These are phyloP conservation scores for Hirschfeldia incana DNA, from an alignment of 345 rosid genomes.

Conservation along the genomic window DNA sequence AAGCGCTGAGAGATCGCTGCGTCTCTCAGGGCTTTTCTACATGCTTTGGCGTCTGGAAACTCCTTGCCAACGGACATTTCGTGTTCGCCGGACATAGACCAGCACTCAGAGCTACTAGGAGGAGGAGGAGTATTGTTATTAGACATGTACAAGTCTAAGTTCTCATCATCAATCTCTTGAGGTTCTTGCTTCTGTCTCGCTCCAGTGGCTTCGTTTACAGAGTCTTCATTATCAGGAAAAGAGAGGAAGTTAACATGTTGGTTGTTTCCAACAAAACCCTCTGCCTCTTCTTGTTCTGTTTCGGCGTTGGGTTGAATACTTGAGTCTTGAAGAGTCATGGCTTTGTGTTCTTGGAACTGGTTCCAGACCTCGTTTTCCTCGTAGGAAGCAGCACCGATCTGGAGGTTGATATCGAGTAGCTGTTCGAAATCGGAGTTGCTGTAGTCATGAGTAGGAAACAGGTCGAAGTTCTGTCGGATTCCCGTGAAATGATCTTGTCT, in stretches of 20 bases:
- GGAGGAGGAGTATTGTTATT: constrained; percentile 35
- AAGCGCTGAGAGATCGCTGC: constrained; percentile 85
- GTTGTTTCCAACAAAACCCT: constrained; percentile 6
- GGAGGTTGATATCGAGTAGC: constrained; percentile 31
- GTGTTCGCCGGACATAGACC: constrained; percentile 32
- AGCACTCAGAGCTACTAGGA: constrained; percentile 46
- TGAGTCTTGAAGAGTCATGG: constrained; percentile 10
- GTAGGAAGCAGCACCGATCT: constrained; percentile 25
- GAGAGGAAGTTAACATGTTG: constrained; percentile 10
- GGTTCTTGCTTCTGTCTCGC: constrained; percentile 15
- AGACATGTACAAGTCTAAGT: constrained; percentile 46
- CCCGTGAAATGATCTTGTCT: constrained; percentile 32
- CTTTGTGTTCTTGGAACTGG: constrained; percentile 21
- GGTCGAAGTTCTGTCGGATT: constrained; percentile 25
- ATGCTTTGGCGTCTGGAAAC: constrained; percentile 83
- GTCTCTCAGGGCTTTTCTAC: constrained; percentile 84
- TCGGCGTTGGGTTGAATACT: constrained; percentile 3
- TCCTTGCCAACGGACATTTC: constrained; percentile 78
- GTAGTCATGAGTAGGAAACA: constrained; percentile 27
- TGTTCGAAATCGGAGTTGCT: constrained; percentile 27
- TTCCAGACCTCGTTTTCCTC: constrained; percentile 22
- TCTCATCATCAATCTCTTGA: constrained; percentile 24
- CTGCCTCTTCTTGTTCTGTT: neutral
- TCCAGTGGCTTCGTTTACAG: constrained; percentile 1
- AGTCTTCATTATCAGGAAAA: constrained; percentile 17